Conservation (phyloP, 306 rosid species). For the Clitoria ternatea region DNA sequence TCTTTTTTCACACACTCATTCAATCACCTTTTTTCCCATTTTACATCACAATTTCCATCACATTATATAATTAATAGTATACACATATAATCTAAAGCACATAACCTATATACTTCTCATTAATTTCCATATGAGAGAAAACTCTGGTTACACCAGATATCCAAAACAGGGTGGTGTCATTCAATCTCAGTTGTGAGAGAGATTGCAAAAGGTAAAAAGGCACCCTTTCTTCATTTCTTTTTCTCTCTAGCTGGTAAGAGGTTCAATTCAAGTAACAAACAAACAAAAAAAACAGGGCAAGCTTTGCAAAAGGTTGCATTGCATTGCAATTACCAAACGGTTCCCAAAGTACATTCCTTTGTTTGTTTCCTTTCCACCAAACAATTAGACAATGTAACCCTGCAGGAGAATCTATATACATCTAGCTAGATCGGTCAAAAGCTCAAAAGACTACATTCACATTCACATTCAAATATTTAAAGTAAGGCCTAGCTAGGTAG, state of each 20-base stretch:
- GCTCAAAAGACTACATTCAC: too few relatives aligned
- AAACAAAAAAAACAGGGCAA: conserved; percentile 15
- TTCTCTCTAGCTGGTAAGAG: not conserved
- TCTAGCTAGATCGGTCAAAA: conserved; percentile 18
- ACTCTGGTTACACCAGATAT: not conserved
- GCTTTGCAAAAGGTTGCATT: not conserved
- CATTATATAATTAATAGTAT: too few relatives aligned
- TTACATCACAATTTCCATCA: too few relatives aligned
- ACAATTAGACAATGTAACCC: not conserved
- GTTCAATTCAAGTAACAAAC: conserved; percentile 22
- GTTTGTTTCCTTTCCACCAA: not conserved
- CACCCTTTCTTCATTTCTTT: not conserved
- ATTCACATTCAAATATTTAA: too few relatives aligned
- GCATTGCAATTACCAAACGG: not conserved
- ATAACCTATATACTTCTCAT: too few relatives aligned
- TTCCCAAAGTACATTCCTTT: conserved; percentile 16
- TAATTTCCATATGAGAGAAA: too few relatives aligned
- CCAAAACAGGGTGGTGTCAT: not conserved
- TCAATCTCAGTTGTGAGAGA: not conserved
- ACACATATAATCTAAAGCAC: too few relatives aligned
- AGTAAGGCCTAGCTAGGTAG: not conserved
- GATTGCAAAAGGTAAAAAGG: not conserved
- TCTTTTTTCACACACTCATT: too few relatives aligned
- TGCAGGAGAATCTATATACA: conserved; percentile 25
- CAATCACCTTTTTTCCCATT: too few relatives aligned